Percentiles rank a stretch among this genome's conserved stretches.
Conservation (phyloP, 2,329 filamentous ascomycete species). For the Zymoseptoria tritici region DNA sequence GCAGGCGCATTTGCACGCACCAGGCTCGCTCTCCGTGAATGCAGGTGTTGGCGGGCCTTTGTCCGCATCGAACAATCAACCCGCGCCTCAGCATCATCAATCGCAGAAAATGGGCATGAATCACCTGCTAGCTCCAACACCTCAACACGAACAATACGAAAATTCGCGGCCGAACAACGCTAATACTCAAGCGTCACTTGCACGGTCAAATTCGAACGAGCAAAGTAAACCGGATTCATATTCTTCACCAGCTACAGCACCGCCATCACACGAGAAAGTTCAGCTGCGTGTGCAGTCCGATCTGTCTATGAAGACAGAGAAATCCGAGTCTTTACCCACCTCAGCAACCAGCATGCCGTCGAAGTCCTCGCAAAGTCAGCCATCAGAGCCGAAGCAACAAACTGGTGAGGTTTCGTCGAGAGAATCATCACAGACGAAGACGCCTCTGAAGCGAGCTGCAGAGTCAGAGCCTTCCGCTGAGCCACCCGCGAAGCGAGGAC, state of each 20-base stretch:
- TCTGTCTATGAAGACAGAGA: neutral
- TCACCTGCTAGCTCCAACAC: constrained; percentile 23
- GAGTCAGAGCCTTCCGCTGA: constrained; percentile 15
- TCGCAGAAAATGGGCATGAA: constrained; percentile 25
- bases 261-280: neutral
- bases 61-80: constrained; percentile 16
- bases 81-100: constrained; percentile 17
- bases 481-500: constrained; percentile 24
- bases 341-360: neutral
- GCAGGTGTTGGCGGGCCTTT: constrained; percentile 13
- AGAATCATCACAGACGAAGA: neutral
- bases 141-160: constrained; percentile 8
- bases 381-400: neutral
- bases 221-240: neutral
- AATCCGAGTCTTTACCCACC: neutral
- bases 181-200: constrained; percentile 1
- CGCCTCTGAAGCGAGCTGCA: constrained; percentile 23
- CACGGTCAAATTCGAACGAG: constrained; percentile 1
- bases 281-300: neutral
- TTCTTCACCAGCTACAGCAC: neutral
- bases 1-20: constrained; percentile 16
- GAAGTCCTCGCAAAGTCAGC: neutral
- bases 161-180: constrained; percentile 2
- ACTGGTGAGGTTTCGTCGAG: neutral
- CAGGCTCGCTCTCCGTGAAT: constrained; percentile 7